These are phyloP conservation scores for Liquidambar formosana DNA, from an alignment of 164 flowering plant genomes.

Conservation along the genomic window DNA sequence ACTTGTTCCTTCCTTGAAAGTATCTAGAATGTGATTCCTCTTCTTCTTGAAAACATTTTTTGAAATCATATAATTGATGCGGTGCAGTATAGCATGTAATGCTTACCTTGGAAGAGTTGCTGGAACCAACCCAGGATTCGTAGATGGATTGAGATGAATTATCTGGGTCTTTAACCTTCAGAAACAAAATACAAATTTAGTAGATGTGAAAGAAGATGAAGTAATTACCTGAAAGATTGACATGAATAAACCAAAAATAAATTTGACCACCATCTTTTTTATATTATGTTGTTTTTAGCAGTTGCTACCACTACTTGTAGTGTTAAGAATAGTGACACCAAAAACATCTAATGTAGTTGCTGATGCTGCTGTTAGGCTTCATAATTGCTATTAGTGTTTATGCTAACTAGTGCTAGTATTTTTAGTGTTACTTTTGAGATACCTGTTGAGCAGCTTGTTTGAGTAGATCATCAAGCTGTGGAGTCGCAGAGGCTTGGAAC, in stretches of 20 bases:
- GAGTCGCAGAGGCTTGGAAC: slow-evolving; percentile 70
- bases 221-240: background rate
- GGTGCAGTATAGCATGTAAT: background rate
- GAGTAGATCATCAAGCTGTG: slow-evolving; percentile 75
- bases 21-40: background rate
- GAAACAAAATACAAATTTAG: background rate
- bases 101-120: slow-evolving; percentile 40
- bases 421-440: background rate
- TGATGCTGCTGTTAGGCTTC: background rate
- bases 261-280: background rate
- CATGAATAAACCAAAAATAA: background rate
- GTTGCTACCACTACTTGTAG: background rate
- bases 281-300: too few species aligned
- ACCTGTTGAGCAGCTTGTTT: slow-evolving; percentile 67
- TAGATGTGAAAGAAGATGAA: background rate
- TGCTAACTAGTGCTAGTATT: background rate
- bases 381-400: background rate
- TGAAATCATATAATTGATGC: background rate
- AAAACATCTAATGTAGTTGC: background rate
- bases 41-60: background rate
- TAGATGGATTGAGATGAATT: slow-evolving; percentile 62
- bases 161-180: slow-evolving; percentile 78
- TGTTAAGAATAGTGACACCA: background rate
- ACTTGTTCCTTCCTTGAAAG: background rate
- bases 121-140: slow-evolving; percentile 56